Percentiles rank a stretch among this genome's conserved stretches.
These are phyloP conservation scores for Ophiostoma fasciatum DNA, from an alignment of 2,329 filamentous ascomycete genomes.

Conservation along the genomic window DNA sequence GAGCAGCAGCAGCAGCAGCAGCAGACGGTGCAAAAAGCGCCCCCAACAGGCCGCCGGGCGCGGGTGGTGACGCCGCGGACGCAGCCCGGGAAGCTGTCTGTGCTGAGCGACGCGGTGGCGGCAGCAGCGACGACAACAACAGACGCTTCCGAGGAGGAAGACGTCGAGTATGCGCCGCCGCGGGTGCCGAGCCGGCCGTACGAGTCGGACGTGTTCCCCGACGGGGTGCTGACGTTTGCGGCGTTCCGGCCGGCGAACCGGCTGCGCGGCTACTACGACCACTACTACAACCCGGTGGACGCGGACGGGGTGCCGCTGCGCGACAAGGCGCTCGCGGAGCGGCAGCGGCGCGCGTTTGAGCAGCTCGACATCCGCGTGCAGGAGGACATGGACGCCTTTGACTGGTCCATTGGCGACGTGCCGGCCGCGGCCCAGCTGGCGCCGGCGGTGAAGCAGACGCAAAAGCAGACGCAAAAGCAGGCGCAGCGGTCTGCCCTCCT, in stretches of 20 bases:
- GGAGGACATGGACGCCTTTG: constrained; percentile 46
- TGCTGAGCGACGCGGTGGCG: constrained; percentile 27
- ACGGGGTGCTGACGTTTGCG: constrained; percentile 39
- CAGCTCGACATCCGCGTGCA: constrained; percentile 53
- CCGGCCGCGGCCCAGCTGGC: constrained; percentile 27
- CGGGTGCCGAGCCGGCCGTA: constrained; percentile 51
- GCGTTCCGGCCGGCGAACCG: constrained; percentile 43
- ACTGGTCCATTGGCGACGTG: constrained; percentile 45
- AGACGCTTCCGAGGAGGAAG: constrained; percentile 43
- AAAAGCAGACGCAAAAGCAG: background rate
- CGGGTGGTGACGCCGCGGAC: constrained; percentile 39
- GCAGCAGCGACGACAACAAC: constrained; percentile 25
- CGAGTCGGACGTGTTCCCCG: constrained; percentile 53
- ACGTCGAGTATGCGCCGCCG: constrained; percentile 84
- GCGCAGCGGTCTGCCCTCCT: background rate
- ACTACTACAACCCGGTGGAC: constrained; percentile 48
- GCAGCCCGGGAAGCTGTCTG: constrained; percentile 46
- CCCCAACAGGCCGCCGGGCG: constrained; percentile 43
- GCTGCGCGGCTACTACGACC: constrained; percentile 45
- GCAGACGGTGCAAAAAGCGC: constrained; percentile 20
- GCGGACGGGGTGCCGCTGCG: constrained; percentile 49
- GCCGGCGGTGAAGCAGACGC: constrained; percentile 1
- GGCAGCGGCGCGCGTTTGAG: constrained; percentile 33
- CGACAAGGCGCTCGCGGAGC: constrained; percentile 45
- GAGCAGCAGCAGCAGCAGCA: constrained; percentile 29